Evolutionary conservation across 768 basidiomycete species (phyloP).

Genomic region (Serendipita sp.): DNA sequence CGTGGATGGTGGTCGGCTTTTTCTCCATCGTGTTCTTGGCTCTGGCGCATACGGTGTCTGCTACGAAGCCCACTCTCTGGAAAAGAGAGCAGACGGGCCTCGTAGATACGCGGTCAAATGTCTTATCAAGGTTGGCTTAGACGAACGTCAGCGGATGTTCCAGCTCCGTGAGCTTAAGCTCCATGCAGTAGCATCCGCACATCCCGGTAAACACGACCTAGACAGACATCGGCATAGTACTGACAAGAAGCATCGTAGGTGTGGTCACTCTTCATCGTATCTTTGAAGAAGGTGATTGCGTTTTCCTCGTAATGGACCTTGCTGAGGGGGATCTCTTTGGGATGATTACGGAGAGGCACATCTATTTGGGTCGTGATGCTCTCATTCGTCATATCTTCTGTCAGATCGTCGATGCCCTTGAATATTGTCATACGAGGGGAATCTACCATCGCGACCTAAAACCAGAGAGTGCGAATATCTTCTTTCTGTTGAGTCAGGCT

Average conservation of each 20-base stretch:
- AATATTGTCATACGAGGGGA: slow-evolving; percentile 78
- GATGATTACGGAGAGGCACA: slow-evolving; percentile 62
- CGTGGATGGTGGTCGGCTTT: slow-evolving; percentile 69
- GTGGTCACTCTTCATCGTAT: slow-evolving; percentile 55
- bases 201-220: slow-evolving; percentile 21
- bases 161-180: slow-evolving; percentile 53
- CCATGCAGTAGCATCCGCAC: slow-evolving; percentile 26
- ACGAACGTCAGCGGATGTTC: slow-evolving; percentile 41
- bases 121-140: slow-evolving; percentile 40
- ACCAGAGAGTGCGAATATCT: slow-evolving; percentile 47
- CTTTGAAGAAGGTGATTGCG: slow-evolving; percentile 39
- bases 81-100: slow-evolving; percentile 26
- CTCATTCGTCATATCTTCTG: slow-evolving; percentile 83
- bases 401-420: slow-evolving; percentile 85
- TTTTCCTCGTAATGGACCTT: slow-evolving; percentile 84
- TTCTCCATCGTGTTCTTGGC: slow-evolving; percentile 77
- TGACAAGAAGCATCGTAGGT: slow-evolving; percentile 39
- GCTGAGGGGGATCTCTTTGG: slow-evolving; percentile 61
- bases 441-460: slow-evolving; percentile 97
- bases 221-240: slow-evolving; percentile 28
- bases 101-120: slow-evolving; percentile 68
- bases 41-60: slow-evolving; percentile 93
- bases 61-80: slow-evolving; percentile 62
- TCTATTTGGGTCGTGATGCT: slow-evolving; percentile 69
- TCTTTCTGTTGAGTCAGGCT: background rate